Evolutionary conservation across 1,139 yeast genomes (phyloP), one percentile per base, ranked within the genome.

Genomic region (Blastobotrys raffinosifermentans): DNA sequence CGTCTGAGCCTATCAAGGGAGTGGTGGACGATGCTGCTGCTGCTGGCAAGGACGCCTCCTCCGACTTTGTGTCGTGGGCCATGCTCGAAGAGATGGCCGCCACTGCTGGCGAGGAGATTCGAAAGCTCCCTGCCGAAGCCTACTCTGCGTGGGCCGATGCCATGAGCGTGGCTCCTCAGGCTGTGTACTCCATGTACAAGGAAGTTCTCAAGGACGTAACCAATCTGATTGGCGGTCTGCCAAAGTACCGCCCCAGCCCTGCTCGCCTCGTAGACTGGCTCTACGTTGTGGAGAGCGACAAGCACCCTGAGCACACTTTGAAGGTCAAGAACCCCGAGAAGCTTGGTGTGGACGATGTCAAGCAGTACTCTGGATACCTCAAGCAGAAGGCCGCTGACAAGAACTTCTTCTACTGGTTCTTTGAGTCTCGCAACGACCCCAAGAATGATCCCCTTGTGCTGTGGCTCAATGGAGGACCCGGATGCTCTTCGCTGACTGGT

Each of bases 401-500:
- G 65, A 95, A 86, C 62, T 75, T 80, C 56, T 81, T 80, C 63
- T 81, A 71, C 63, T 78, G 94, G 94, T 78, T 80, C 54, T 86
- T 87, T 55, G 96, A 86, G 61, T 80, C 93, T 39, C 77, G 96
- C 67, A 83, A 82, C 56, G 94, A 85, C 63, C 95, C 96, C 15
- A 66, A 67, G 48, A 85, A 72, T 45, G 96, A 86, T 59, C 96
- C 96, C 6, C 69, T 86, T 34, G 73, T 87, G 37, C 68, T 87
- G 51, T 87, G 96, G 95, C 71, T 86, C 54, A 86, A 85, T 54
- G 94, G 94, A 51, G 94, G 94, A 15, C 94, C 94, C 32, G 96
- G 96, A 8, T 85, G 95, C 61, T 82, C 94, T 9, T 82, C 94
- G 3, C 65, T 85, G 61, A 84, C 94, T 20, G 96, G 96, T n/a